These are phyloP conservation scores for Dioscorea zingiberensis DNA, from an alignment of 106 monocot genomes.

Conservation along the genomic window DNA sequence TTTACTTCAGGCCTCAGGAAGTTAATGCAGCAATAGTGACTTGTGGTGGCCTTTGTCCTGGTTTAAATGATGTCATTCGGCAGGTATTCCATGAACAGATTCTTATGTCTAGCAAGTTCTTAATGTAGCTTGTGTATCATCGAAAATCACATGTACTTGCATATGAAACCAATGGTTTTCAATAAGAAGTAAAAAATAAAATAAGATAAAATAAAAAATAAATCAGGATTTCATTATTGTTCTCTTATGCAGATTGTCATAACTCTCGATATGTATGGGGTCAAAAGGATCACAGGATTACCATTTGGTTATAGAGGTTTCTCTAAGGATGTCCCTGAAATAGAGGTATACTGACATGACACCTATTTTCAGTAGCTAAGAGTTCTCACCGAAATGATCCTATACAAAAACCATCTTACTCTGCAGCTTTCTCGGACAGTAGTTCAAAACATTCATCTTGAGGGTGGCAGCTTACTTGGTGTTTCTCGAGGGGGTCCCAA, in stretches of 20 bases:
- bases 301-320: conserved; percentile 83
- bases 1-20: conserved; percentile 24
- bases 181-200: too few relatives aligned
- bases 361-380: neutral
- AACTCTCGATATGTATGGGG: conserved; percentile 88
- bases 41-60: conserved; percentile 33
- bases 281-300: conserved; percentile 79
- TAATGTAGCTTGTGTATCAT: too few relatives aligned
- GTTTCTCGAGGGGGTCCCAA: conserved; percentile 71
- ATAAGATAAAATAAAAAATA: too few relatives aligned
- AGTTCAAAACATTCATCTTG: conserved; percentile 82
- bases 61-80: conserved; percentile 29
- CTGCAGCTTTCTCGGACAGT: conserved; percentile 55
- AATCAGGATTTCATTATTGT: too few relatives aligned
- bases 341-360: conserved; percentile 29
- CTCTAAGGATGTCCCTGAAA: conserved; percentile 51
- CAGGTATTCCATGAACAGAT: conserved; percentile 10
- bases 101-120: too few relatives aligned
- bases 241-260: conserved; percentile 66
- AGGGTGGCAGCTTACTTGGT: conserved; percentile 79
- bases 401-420: neutral
- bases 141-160: too few relatives aligned
- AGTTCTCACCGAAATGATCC: neutral
- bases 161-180: too few relatives aligned
- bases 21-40: conserved; percentile 32